Base-by-base conservation (phyloP, 2,329 filamentous ascomycete species). In the Colletotrichum sp. region DNA sequence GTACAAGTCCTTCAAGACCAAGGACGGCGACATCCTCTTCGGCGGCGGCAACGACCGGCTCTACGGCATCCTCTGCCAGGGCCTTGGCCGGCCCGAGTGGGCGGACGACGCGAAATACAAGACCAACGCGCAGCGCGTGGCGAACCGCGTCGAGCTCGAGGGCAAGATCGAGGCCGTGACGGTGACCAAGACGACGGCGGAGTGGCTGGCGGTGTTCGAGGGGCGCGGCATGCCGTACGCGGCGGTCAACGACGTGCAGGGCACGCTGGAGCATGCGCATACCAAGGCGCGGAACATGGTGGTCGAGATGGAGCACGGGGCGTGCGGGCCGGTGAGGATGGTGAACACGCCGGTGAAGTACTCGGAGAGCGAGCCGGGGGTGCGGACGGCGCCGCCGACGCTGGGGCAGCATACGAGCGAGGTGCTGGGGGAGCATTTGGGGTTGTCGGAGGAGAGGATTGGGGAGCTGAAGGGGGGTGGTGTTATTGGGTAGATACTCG, bases 321-420 rank as follows among this genome's bases (percentile, higher is more conserved):
- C 89, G 9, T 99, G 96, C 83, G 97, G 97, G 1, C 91, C 93
- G 1, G 93, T 99, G 78, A 96, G 96, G 85, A 87, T 99, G 82
- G 94, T 99, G 70, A 98, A 98, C 81, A 98, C 96, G 1, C 97
- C 97, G 0, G 93, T 99, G 75, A 99, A 99, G 84, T 98, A 96
- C 84, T 98, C 96, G 7, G 92, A 96, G 79, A 94, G 94, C 30
- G 92, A 90, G 79, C 95, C 96, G 0, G 91, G 92, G 5, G 92
- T 98, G 52, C 90, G 96, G 39, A 93, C 89, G 5, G 91, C 95
- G 30, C 97, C 97, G 21, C 97, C 97, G 2, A 94, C 93, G 9
- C 86, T 99, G 39, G 97, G 96, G 1, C 92, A 98, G 85, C 95
- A 98, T 84, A 98, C 96, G 0, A 89, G 95, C 79, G 94, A 97